Evolutionary conservation across 2,329 filamentous ascomycete species (phyloP).

Genomic region (Pseudogymnoascus sp.): DNA sequence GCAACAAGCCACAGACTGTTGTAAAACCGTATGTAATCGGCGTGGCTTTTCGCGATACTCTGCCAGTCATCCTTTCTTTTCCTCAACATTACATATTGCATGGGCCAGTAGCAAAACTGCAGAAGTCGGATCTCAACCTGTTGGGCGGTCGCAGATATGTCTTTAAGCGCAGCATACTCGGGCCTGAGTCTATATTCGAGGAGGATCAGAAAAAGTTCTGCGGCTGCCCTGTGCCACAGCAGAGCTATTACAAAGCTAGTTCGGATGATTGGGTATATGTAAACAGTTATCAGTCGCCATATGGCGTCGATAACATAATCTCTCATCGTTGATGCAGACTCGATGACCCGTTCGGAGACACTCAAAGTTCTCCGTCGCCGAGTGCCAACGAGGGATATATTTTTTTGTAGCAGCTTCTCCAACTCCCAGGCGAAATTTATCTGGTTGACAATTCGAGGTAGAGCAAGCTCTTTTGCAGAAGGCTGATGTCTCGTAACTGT

Average conservation of each 20-base stretch:
- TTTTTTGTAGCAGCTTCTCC: slow-evolving; percentile 76
- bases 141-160: slow-evolving; percentile 92
- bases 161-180: slow-evolving; percentile 78
- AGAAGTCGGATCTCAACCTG: slow-evolving; percentile 95
- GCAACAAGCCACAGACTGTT: slow-evolving; percentile 98
- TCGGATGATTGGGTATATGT: slow-evolving; percentile 70
- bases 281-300: slow-evolving; percentile 63
- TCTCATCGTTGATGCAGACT: slow-evolving; percentile 81
- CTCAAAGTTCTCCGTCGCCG: slow-evolving; percentile 78
- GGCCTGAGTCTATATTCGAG: slow-evolving; percentile 79
- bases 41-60: slow-evolving; percentile 88
- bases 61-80: slow-evolving; percentile 88
- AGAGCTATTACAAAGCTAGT: slow-evolving; percentile 68
- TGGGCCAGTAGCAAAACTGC: slow-evolving; percentile 98
- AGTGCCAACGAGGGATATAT: slow-evolving; percentile 75
- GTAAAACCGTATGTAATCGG: slow-evolving; percentile 98
- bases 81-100: slow-evolving; percentile 89
- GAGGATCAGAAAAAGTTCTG: slow-evolving; percentile 68
- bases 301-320: slow-evolving; percentile 62
- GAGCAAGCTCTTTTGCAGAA: slow-evolving; percentile 73
- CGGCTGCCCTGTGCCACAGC: slow-evolving; percentile 69
- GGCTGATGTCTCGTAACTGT: slow-evolving; percentile 69
- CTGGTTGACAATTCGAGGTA: slow-evolving; percentile 79
- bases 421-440: slow-evolving; percentile 95
- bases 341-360: slow-evolving; percentile 87